Conservation (phyloP, 768 basidiomycete genomes). For the Lentinula aciculospora region DNA sequence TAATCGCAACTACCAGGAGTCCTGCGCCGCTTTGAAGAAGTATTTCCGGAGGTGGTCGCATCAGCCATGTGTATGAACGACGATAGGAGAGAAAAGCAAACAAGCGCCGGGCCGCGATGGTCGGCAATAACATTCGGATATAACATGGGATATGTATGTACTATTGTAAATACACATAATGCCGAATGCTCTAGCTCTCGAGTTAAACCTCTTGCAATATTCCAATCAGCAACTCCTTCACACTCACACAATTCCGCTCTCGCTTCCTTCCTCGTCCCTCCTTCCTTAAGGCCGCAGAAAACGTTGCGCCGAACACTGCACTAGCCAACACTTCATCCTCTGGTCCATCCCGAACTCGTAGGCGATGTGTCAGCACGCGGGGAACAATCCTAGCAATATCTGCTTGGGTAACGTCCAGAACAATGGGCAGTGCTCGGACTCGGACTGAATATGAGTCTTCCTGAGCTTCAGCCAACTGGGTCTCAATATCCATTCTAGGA, state of each 20-base stretch:
- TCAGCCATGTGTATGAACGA: background rate
- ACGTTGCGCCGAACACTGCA: constrained; percentile 50
- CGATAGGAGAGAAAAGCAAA: background rate
- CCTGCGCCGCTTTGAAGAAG: constrained; percentile 36
- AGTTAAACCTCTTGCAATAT: constrained; percentile 20
- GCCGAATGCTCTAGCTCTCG: too few species aligned
- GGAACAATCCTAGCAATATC: constrained; percentile 73
- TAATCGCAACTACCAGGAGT: constrained; percentile 2
- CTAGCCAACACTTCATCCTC: constrained; percentile 67
- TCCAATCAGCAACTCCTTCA: constrained; percentile 62
- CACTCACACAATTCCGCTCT: constrained; percentile 28
- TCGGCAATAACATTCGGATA: too few species aligned
- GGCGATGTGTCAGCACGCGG: constrained; percentile 67
- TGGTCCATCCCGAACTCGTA: constrained; percentile 65
- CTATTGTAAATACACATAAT: too few species aligned
- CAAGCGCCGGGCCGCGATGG: too few species aligned
- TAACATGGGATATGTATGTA: too few species aligned
- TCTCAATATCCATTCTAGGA: background rate
- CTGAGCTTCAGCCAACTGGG: background rate
- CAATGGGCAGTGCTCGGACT: constrained; percentile 10
- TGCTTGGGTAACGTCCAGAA: constrained; percentile 64
- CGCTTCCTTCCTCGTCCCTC: constrained; percentile 12
- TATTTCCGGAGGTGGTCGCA: background rate
- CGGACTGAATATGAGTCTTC: background rate
- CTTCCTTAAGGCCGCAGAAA: constrained; percentile 6